A percentile compares a stretch with the other conserved stretches of the same genome.
Evolutionary conservation across 2,329 filamentous ascomycete genomes (phyloP).

Genomic region (Paraconiothyrium sp.): DNA sequence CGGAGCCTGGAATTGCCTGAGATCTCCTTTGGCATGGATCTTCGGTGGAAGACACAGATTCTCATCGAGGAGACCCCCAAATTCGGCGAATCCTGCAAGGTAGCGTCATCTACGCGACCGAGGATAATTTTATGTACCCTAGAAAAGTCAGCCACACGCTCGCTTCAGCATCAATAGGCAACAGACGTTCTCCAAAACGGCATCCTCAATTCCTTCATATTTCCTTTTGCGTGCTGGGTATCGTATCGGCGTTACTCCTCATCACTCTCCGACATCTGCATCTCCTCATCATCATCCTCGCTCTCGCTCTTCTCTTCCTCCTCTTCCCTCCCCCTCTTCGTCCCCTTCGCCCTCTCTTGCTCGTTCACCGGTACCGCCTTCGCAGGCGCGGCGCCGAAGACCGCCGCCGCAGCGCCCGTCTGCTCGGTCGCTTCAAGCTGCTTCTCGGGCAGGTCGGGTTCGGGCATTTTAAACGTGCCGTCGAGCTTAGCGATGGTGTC

Average conservation of each 20-base stretch:
- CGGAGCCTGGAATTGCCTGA: neutral
- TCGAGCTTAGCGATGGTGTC: constrained; percentile 90
- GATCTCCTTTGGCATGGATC: neutral
- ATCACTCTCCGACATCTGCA: constrained; percentile 77
- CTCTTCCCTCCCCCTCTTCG: constrained; percentile 75
- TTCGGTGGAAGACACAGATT: neutral
- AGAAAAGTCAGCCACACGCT: neutral
- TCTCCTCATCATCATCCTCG: constrained; percentile 63
- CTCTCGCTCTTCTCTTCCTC: constrained; percentile 65
- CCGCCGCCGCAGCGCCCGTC: constrained; percentile 54
- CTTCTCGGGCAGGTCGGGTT: constrained; percentile 36
- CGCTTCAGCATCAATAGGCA: neutral
- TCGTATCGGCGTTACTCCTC: constrained; percentile 46
- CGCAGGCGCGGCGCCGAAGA: constrained; percentile 41
- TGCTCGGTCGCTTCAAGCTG: constrained; percentile 26
- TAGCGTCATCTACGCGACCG: neutral
- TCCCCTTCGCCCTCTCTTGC: constrained; percentile 61
- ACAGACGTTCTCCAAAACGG: constrained; percentile 1
- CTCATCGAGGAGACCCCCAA: too few species aligned
- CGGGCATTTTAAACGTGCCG: constrained; percentile 82
- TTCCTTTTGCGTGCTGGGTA: constrained; percentile 9
- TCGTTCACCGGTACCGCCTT: constrained; percentile 45
- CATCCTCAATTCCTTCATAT: constrained; percentile 3
- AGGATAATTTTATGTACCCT: neutral
- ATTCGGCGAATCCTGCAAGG: neutral